phyloP scores from a whole-genome alignment of 805 yeast genomes.

The Candida cerambycidarum region DNA sequence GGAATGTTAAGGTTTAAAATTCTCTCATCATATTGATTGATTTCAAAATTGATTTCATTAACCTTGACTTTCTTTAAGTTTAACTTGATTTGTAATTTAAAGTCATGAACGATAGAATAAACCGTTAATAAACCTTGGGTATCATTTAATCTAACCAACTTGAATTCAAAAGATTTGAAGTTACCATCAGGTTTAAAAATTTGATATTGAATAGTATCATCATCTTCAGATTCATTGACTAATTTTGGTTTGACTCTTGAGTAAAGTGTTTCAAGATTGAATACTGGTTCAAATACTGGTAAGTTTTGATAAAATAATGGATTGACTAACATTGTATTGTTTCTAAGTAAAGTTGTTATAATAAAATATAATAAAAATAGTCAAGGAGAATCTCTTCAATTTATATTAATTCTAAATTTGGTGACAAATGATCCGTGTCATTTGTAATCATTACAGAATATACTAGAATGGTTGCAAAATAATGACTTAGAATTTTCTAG shows the following conservation, averaged over 20 bases:
- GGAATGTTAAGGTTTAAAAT: conserved; percentile 38
- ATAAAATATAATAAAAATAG: neutral
- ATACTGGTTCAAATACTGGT: conserved; percentile 12
- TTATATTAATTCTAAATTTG: conserved; percentile 4
- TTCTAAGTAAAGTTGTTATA: neutral
- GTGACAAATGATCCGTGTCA: neutral
- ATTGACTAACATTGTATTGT: conserved; percentile 16
- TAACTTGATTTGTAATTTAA: conserved; percentile 32
- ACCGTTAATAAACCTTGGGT: conserved; percentile 34
- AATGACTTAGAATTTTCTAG: conserved; percentile 11
- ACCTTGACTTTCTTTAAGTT: conserved; percentile 29
- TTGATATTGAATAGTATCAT: conserved; percentile 34
- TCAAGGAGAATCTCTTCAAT: neutral
- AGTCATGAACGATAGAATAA: conserved; percentile 26
- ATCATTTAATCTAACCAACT: conserved; percentile 26
- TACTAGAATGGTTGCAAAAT: conserved; percentile 10
- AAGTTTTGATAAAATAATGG: conserved; percentile 16
- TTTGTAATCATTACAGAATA: conserved; percentile 5
- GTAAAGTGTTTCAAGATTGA: conserved; percentile 4
- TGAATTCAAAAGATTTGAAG: conserved; percentile 35
- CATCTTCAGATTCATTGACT: conserved; percentile 36
- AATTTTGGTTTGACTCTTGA: conserved; percentile 24
- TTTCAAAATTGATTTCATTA: conserved; percentile 34
- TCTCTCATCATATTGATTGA: conserved; percentile 24
- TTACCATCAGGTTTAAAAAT: conserved; percentile 34